Conservation (phyloP, 768 basidiomycete genomes). For the Rhodotorula taiwanensis region DNA sequence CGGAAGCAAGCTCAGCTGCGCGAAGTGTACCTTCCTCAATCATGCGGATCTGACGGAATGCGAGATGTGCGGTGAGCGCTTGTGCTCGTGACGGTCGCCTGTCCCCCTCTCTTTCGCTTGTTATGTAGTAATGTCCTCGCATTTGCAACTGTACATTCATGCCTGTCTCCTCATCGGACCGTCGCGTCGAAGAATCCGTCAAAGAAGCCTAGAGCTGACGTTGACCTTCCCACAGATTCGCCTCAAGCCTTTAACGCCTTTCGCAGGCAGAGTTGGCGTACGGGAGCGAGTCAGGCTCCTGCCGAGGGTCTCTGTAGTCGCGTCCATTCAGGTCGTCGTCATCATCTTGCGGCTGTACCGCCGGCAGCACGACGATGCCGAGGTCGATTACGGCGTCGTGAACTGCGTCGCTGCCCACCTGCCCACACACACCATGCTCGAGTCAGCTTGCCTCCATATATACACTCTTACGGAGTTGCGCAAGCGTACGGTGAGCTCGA, state of each 20-base stretch:
- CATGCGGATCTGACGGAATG: slow-evolving; percentile 1
- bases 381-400: background rate
- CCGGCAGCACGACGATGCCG: background rate
- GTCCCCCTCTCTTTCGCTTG: too few relatives aligned
- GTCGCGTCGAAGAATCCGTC: too few relatives aligned
- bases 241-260: too few relatives aligned
- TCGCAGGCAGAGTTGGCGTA: too few relatives aligned
- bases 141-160: too few relatives aligned
- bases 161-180: too few relatives aligned
- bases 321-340: too few relatives aligned
- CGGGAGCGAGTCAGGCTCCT: too few relatives aligned
- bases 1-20: background rate
- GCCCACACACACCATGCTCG: background rate
- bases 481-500: background rate
- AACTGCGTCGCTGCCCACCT: background rate
- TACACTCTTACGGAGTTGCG: background rate
- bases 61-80: slow-evolving; percentile 13
- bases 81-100: background rate
- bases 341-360: too few relatives aligned
- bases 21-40: slow-evolving; percentile 29
- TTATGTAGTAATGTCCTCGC: background rate
- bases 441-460: background rate
- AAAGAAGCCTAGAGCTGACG: too few relatives aligned
- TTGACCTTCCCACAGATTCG: background rate
- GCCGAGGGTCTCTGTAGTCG: too few relatives aligned